Evolutionary conservation across 2,329 filamentous ascomycete genomes (phyloP).

Genomic region (Apiospora kogelbergensis): DNA sequence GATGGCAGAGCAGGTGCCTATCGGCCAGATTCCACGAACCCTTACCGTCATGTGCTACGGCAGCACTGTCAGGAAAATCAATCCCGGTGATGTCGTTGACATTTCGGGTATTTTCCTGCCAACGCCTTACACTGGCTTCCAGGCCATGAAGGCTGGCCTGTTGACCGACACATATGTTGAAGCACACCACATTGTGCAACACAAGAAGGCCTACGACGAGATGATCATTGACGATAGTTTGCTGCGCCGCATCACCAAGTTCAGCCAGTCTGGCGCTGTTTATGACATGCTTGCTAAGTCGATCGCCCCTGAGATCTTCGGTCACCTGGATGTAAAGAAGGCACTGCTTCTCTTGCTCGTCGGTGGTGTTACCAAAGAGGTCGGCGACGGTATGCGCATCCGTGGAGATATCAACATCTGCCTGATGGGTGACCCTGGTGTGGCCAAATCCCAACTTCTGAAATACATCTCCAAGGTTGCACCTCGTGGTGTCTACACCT

Average conservation of each 20-base stretch:
- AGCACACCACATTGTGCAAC: conserved; percentile 88
- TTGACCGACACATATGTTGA: conserved; percentile 96
- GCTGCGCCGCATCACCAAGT: conserved; percentile 80
- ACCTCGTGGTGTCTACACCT: conserved; percentile 85
- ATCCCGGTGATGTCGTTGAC: conserved; percentile 91
- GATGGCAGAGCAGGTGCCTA: conserved; percentile 97
- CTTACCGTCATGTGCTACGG: conserved; percentile 90
- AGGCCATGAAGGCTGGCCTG: conserved; percentile 93
- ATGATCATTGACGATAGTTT: conserved; percentile 80
- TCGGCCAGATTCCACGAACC: conserved; percentile 92
- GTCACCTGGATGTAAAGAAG: conserved; percentile 97
- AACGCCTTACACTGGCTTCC: conserved; percentile 98
- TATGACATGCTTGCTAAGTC: conserved; percentile 96
- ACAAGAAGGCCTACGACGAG: conserved; percentile 97
- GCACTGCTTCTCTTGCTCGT: conserved; percentile 93
- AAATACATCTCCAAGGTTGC: conserved; percentile 99
- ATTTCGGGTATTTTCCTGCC: conserved; percentile 94
- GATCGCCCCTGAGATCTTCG: conserved; percentile 96
- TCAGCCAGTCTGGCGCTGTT: conserved; percentile 82
- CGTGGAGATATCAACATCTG: conserved; percentile 99
- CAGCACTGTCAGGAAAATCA: conserved; percentile 80
- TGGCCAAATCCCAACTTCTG: conserved; percentile 96
- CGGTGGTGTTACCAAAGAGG: conserved; percentile 92
- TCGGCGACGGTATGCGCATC: conserved; percentile 98
- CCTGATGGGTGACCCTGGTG: conserved; percentile 98